Conservation (phyloP, 768 basidiomycete species). For the Lactarius quietus region DNA sequence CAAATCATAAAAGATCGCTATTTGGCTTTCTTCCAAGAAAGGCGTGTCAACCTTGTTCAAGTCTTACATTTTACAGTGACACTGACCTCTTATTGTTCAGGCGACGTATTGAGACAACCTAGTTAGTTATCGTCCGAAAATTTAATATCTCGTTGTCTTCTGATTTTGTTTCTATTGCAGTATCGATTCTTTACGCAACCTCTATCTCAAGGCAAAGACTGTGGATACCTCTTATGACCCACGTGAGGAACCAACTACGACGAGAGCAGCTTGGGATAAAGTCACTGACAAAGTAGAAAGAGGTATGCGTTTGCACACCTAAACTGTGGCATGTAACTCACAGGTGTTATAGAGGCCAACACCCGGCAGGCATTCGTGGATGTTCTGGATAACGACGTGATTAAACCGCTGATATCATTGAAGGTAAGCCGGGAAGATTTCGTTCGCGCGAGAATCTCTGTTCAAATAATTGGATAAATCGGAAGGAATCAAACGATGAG, state of each 20-base stretch:
- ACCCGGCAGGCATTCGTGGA: slow-evolving; percentile 74
- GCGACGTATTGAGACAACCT: slow-evolving; percentile 78
- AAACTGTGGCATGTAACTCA: neutral
- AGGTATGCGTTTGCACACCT: slow-evolving; percentile 40
- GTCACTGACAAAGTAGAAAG: slow-evolving; percentile 81
- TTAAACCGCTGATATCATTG: slow-evolving; percentile 60
- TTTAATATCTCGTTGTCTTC: neutral
- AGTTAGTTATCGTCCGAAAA: slow-evolving; percentile 47
- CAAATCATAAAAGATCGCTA: no score
- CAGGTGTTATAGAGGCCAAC: slow-evolving; percentile 63
- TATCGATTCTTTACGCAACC: slow-evolving; percentile 65
- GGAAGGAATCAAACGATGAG: slow-evolving; percentile 82
- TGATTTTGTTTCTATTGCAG: slow-evolving; percentile 43
- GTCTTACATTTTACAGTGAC: no score
- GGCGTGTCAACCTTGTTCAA: no score
- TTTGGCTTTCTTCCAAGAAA: no score
- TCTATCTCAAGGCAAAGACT: slow-evolving; percentile 68
- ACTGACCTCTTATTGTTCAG: no score
- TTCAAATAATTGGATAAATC: neutral
- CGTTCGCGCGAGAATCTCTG: neutral
- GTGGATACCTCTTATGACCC: slow-evolving; percentile 73
- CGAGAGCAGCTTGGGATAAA: slow-evolving; percentile 79
- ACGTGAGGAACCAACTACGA: slow-evolving; percentile 57
- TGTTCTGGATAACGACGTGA: slow-evolving; percentile 65
- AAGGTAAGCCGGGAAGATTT: slow-evolving; percentile 45